Evolutionary conservation across 2,329 filamentous ascomycete genomes (phyloP).

Genomic region (Colletotrichum lini): DNA sequence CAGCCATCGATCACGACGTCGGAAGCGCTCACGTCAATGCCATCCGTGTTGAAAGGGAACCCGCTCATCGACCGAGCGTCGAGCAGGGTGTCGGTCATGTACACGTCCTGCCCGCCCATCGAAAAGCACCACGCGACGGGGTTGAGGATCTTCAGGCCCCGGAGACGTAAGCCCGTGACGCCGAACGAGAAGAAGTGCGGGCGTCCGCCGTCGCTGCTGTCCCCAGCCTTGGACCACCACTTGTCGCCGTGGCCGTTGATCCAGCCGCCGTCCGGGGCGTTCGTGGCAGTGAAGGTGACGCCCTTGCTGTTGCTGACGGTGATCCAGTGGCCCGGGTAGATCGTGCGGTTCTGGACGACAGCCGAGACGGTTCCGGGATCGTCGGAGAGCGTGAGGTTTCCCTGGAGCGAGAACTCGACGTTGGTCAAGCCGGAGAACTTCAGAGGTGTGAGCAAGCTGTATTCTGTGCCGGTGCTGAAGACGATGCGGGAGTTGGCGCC

Average conservation of each 20-base stretch:
- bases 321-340: conserved; percentile 32
- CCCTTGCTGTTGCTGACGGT: conserved; percentile 31
- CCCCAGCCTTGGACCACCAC: conserved; percentile 22
- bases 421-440: conserved; percentile 25
- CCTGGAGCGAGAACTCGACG: conserved; percentile 27
- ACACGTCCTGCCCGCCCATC: conserved; percentile 25
- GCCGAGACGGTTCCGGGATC: conserved; percentile 17
- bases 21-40: conserved; percentile 24
- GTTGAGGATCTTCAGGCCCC: conserved; percentile 25
- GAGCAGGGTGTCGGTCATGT: conserved; percentile 33
- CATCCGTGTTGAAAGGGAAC: conserved; percentile 31
- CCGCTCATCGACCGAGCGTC: conserved; percentile 19
- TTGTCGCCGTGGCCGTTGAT: conserved; percentile 30
- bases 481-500: conserved; percentile 28
- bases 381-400: conserved; percentile 28
- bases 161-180: conserved; percentile 14
- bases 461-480: conserved; percentile 27
- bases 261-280: conserved; percentile 2
- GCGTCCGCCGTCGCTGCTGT: conserved; percentile 25
- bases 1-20: conserved; percentile 26
- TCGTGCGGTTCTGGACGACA: conserved; percentile 12
- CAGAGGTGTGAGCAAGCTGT: conserved; percentile 15
- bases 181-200: conserved; percentile 32
- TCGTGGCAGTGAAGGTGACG: conserved; percentile 19
- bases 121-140: conserved; percentile 32